phyloP scores from a whole-genome alignment of 805 yeast species.

The Hanseniaspora guilliermondii region DNA sequence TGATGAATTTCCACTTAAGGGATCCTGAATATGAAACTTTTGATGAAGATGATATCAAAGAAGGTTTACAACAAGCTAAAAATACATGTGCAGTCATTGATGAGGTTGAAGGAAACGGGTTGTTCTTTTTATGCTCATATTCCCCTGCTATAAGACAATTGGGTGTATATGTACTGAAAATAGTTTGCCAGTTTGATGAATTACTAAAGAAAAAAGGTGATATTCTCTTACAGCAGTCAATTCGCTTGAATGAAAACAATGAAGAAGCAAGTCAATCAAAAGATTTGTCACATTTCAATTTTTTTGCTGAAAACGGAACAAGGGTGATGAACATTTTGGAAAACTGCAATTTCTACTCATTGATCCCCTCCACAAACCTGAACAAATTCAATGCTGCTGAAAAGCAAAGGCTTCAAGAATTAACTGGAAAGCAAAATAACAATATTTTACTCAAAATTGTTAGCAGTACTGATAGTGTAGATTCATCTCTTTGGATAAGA shows the following conservation, averaged over 20 bases:
- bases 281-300: conserved; percentile 42
- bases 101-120: conserved; percentile 91
- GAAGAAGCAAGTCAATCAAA: conserved; percentile 33
- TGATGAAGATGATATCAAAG: conserved; percentile 22
- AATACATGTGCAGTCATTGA: conserved; percentile 75
- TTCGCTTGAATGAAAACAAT: background rate
- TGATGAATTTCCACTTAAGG: conserved; percentile 11
- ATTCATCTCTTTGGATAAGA: conserved; percentile 91
- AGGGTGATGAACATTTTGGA: conserved; percentile 68
- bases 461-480: conserved; percentile 87
- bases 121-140: conserved; percentile 82
- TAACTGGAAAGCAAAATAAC: conserved; percentile 44
- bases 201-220: conserved; percentile 49
- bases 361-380: conserved; percentile 41
- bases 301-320: conserved; percentile 68
- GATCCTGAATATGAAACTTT: conserved; percentile 10
- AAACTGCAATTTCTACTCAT: conserved; percentile 49
- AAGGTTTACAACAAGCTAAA: conserved; percentile 63
- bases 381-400: conserved; percentile 59
- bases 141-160: conserved; percentile 61
- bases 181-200: conserved; percentile 79
- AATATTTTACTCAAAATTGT: conserved; percentile 67
- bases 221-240: background rate
- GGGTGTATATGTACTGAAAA: conserved; percentile 61
- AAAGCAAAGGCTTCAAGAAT: conserved; percentile 51